Percentiles rank a stretch among this genome's conserved stretches.
Evolutionary conservation across 768 basidiomycete genomes (phyloP).

Genomic region (Thelephora aurantiotincta): DNA sequence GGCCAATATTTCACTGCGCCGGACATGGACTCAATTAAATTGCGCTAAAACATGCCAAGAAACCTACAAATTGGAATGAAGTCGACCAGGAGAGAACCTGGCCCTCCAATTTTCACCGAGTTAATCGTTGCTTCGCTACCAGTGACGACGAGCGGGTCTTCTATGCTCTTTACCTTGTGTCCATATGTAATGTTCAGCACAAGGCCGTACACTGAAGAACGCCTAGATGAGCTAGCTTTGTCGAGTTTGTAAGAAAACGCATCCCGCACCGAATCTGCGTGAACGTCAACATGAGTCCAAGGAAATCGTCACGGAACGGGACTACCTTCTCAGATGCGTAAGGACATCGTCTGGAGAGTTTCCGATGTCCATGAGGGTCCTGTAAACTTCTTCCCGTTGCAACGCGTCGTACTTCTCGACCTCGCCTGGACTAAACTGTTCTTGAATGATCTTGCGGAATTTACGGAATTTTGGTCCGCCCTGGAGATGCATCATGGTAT

Average conservation of each 20-base stretch:
- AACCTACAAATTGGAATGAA: conserved; percentile 19
- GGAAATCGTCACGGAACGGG: not conserved
- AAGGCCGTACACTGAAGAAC: conserved; percentile 1
- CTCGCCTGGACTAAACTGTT: conserved; percentile 10
- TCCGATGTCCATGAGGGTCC: conserved; percentile 13
- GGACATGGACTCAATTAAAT: not conserved
- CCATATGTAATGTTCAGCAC: conserved; percentile 21
- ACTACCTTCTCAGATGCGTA: conserved; percentile 15
- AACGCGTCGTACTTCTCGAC: conserved; percentile 10
- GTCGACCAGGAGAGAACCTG: conserved; percentile 18
- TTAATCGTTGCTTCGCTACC: conserved; percentile 13
- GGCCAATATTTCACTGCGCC: conserved; percentile 11
- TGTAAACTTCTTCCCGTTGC: conserved; percentile 14
- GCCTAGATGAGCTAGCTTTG: not conserved
- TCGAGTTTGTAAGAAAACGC: too few species aligned
- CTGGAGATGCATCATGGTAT: conserved; percentile 7
- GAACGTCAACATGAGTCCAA: not conserved
- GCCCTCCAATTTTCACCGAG: conserved; percentile 5
- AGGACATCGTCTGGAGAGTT: conserved; percentile 14
- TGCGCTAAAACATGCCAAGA: not conserved
- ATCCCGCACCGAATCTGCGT: not conserved
- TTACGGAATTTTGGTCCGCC: conserved; percentile 17
- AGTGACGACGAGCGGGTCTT: conserved; percentile 16
- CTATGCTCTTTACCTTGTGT: conserved; percentile 13
- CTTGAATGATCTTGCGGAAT: conserved; percentile 16